A percentile compares a stretch with the other conserved stretches of the same genome.
Evolutionary conservation across 176 grass and related monocot genomes (phyloP).

Genomic region (Aegilops bicornis): DNA sequence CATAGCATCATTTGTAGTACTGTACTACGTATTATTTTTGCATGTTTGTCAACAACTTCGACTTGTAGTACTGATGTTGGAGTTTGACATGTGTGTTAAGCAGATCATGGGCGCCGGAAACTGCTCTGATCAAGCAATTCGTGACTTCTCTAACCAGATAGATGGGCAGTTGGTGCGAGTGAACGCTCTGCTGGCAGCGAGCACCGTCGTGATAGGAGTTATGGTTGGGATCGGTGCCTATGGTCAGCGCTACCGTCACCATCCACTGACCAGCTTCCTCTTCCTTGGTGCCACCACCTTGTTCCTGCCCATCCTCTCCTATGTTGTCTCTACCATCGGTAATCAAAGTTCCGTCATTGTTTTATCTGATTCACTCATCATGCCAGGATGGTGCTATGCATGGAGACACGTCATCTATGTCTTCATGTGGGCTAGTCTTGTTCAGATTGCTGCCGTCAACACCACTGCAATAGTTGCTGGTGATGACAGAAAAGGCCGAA

Average conservation of each 20-base stretch:
- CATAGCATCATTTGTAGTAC: too few relatives aligned
- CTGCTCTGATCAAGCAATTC: too few relatives aligned
- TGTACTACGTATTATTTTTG: too few relatives aligned
- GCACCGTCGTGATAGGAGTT: not conserved
- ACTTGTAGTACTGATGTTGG: too few relatives aligned
- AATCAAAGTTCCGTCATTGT: not conserved
- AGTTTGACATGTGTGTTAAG: too few relatives aligned
- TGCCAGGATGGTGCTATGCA: too few relatives aligned
- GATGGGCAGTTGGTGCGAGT: not conserved
- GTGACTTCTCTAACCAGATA: not conserved
- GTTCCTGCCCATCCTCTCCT: constrained; percentile 19
- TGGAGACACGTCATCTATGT: too few relatives aligned
- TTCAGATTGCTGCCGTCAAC: constrained; percentile 1
- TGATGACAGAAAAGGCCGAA: not conserved
- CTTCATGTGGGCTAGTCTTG: too few relatives aligned
- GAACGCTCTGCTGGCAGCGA: not conserved
- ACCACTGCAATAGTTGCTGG: not conserved
- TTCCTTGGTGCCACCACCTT: not conserved
- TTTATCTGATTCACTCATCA: too few relatives aligned
- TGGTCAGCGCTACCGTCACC: not conserved
- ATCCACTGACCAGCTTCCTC: not conserved
- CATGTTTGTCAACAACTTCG: too few relatives aligned
- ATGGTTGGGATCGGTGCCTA: not conserved
- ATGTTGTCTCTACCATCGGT: not conserved
- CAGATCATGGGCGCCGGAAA: too few relatives aligned